phyloP scores from a whole-genome alignment of 148 eudicot species.

The Cornus suecica region DNA sequence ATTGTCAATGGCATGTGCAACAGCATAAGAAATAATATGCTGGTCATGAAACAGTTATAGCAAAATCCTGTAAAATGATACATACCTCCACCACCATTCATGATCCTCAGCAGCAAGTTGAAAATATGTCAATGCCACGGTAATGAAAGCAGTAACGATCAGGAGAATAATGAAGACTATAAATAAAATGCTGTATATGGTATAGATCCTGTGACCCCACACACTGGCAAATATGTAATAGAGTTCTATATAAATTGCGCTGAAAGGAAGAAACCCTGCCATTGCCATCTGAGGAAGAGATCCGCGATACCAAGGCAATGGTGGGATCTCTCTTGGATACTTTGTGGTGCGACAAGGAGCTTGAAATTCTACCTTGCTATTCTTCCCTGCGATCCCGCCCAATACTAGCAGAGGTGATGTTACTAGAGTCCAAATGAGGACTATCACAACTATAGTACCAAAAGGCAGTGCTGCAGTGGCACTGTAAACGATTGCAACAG shows the following conservation, averaged over 20 bases:
- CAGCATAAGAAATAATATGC: neutral
- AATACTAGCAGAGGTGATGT: conserved; percentile 47
- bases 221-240: conserved; percentile 47
- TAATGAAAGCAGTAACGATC: conserved; percentile 39
- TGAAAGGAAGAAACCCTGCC: conserved; percentile 42
- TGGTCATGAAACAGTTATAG: neutral
- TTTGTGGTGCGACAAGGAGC: conserved; percentile 46
- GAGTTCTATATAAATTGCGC: conserved; percentile 38
- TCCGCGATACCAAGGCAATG: conserved; percentile 45
- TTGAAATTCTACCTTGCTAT: conserved; percentile 46
- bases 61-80: neutral
- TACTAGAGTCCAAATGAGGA: conserved; percentile 37
- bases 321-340: conserved; percentile 48
- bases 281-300: conserved; percentile 42
- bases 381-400: conserved; percentile 49
- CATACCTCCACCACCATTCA: conserved; percentile 47
- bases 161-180: conserved; percentile 41
- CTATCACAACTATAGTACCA: conserved; percentile 45
- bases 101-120: conserved; percentile 47
- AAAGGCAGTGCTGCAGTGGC: conserved; percentile 50
- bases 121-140: conserved; percentile 41
- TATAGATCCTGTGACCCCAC: conserved; percentile 46
- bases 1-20: too few relatives aligned
- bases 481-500: conserved; percentile 37
- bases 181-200: conserved; percentile 41